These are phyloP conservation scores for Sarocladium brachiariae DNA, from an alignment of 2,329 filamentous ascomycete species.

Conservation along the genomic window DNA sequence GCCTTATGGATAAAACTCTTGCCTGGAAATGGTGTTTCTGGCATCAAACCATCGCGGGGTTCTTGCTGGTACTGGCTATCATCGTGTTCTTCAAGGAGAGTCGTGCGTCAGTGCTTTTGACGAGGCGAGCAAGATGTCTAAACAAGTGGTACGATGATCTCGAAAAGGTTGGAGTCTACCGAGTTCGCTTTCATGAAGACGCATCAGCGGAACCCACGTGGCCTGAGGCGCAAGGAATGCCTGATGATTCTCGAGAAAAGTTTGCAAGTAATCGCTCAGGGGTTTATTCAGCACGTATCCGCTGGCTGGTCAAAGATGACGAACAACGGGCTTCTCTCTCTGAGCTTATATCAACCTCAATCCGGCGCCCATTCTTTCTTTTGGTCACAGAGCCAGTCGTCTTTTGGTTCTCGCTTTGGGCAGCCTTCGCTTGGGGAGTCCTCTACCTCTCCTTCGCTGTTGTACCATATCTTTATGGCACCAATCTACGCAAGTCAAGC, in stretches of 20 bases:
- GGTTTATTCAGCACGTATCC: conserved; percentile 40
- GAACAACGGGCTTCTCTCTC: conserved; percentile 63
- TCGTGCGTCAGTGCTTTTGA: conserved; percentile 71
- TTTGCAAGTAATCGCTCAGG: conserved; percentile 10
- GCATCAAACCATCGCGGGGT: conserved; percentile 68
- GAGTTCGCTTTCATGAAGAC: conserved; percentile 30
- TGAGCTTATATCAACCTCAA: conserved; percentile 65
- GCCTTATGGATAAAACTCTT: conserved; percentile 36
- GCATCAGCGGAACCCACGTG: neutral
- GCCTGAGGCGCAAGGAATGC: neutral
- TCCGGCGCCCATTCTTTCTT: conserved; percentile 72
- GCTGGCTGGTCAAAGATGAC: conserved; percentile 75
- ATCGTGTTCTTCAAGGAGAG: conserved; percentile 73
- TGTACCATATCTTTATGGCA: conserved; percentile 69
- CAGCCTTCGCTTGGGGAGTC: conserved; percentile 82
- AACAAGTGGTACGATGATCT: conserved; percentile 75
- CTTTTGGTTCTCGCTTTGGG: conserved; percentile 85
- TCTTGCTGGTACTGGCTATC: conserved; percentile 52
- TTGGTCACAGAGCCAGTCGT: conserved; percentile 72
- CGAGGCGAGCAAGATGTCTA: conserved; percentile 62
- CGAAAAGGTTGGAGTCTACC: conserved; percentile 56
- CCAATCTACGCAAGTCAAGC: conserved; percentile 58
- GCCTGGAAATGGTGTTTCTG: conserved; percentile 86
- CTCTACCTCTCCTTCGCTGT: conserved; percentile 80
- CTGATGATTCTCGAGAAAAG: conserved; percentile 2